A percentile compares a stretch with the other conserved stretches of the same genome.
Conservation (phyloP, 768 basidiomycete species). For the Rhizopogon vesiculosus region DNA sequence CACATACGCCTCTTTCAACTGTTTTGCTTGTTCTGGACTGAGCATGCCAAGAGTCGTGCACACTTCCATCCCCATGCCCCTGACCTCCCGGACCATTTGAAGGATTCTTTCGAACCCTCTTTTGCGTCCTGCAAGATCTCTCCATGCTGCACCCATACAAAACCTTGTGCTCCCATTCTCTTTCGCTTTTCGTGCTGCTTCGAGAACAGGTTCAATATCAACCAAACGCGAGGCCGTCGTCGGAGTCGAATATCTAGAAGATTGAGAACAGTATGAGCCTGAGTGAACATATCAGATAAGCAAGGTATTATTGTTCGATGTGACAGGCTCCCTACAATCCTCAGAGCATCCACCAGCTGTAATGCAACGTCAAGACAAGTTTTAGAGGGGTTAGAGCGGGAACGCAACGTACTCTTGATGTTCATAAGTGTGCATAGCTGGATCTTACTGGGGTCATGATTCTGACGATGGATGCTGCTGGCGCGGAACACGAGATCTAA, state of each 20-base stretch:
- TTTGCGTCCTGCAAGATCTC: conserved; percentile 89
- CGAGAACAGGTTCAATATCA: conserved; percentile 87
- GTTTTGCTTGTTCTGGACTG: conserved; percentile 84
- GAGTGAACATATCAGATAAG: conserved; percentile 4
- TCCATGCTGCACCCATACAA: conserved; percentile 99
- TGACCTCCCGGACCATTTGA: conserved; percentile 85
- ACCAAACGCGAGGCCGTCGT: conserved; percentile 87
- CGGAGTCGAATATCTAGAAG: conserved; percentile 84
- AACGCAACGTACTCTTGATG: conserved; percentile 80
- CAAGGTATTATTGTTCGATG: background rate
- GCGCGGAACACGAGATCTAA: conserved; percentile 88
- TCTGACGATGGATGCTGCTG: conserved; percentile 76
- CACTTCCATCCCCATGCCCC: conserved; percentile 98
- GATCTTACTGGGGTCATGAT: conserved; percentile 86
- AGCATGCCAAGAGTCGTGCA: conserved; percentile 99
- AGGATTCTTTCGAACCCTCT: conserved; percentile 91
- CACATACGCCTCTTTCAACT: conserved; percentile 87
- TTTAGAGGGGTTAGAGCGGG: conserved; percentile 19
- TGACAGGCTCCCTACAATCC: conserved; percentile 64
- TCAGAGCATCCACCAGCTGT: conserved; percentile 93
- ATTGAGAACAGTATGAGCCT: conserved; percentile 98
- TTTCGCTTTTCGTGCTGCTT: conserved; percentile 90
- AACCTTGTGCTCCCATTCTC: conserved; percentile 96
- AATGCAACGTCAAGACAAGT: conserved; percentile 3
- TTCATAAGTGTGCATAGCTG: conserved; percentile 98